Percentiles rank a stretch among this genome's conserved stretches.
Evolutionary conservation across 495 filamentous ascomycete genomes (phyloP).

Genomic region (Lophium mytilinum): DNA sequence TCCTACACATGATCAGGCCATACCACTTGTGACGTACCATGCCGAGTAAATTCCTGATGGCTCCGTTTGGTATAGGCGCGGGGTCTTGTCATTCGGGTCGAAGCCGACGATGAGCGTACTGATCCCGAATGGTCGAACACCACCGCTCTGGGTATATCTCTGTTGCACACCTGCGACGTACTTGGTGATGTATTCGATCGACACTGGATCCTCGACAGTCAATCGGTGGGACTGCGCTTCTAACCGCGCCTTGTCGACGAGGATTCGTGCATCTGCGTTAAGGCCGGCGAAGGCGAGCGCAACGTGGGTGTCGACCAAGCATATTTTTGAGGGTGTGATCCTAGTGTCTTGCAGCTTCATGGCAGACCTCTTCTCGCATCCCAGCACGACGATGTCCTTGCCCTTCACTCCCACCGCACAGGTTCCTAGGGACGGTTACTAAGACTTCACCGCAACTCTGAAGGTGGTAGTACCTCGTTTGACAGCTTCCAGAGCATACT

Average conservation of each 20-base stretch:
- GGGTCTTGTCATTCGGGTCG: constrained; percentile 78
- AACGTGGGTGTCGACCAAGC: constrained; percentile 86
- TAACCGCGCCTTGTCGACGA: constrained; percentile 93
- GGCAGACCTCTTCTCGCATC: constrained; percentile 96
- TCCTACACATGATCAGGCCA: neutral
- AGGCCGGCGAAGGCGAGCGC: constrained; percentile 94
- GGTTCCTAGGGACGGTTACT: constrained; percentile 55
- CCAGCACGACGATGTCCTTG: constrained; percentile 84
- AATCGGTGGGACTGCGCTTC: constrained; percentile 96
- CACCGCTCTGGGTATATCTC: constrained; percentile 95
- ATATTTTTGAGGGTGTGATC: constrained; percentile 97
- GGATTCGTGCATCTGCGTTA: constrained; percentile 93
- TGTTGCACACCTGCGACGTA: constrained; percentile 97
- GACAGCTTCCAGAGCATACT: constrained; percentile 97
- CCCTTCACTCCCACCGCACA: constrained; percentile 98
- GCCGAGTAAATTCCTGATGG: constrained; percentile 97
- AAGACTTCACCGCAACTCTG: neutral
- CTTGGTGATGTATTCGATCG: constrained; percentile 98
- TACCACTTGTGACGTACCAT: constrained; percentile 52
- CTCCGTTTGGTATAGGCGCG: constrained; percentile 93
- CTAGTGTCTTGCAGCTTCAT: constrained; percentile 99
- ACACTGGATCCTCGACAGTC: constrained; percentile 96
- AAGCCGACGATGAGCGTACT: constrained; percentile 96
- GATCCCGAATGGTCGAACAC: constrained; percentile 94
- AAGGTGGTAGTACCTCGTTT: constrained; percentile 66